These are phyloP conservation scores for Kodamaea laetipori DNA, from an alignment of 805 yeast genomes.

Conservation along the genomic window DNA sequence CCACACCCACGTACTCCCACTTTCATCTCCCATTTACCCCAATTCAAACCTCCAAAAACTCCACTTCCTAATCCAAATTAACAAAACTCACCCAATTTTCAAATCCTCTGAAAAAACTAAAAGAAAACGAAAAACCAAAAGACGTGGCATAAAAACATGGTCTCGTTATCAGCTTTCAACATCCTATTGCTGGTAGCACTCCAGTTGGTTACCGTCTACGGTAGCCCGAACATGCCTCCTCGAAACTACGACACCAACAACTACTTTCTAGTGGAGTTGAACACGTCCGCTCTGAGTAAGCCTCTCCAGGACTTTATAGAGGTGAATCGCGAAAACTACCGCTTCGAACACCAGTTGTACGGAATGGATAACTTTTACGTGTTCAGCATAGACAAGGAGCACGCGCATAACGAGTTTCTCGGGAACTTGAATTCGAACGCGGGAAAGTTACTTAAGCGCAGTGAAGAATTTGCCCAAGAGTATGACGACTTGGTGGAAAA, in stretches of 20 bases:
- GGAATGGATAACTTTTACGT: constrained; percentile 66
- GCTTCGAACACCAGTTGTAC: constrained; percentile 64
- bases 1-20: no score
- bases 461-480: constrained; percentile 25
- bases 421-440: constrained; percentile 38
- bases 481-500: constrained; percentile 27
- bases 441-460: constrained; percentile 30
- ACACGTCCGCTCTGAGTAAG: constrained; percentile 26
- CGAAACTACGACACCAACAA: constrained; percentile 52
- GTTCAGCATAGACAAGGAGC: constrained; percentile 54
- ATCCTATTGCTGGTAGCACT: constrained; percentile 7
- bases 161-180: constrained; percentile 4
- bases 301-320: constrained; percentile 38
- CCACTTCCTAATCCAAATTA: no score
- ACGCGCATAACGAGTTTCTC: constrained; percentile 34
- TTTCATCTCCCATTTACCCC: no score
- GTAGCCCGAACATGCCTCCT: not conserved
- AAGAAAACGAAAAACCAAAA: constrained; percentile 2
- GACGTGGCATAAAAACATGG: constrained; percentile 9
- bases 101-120: not conserved
- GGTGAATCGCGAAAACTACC: constrained; percentile 36
- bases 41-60: no score
- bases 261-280: constrained; percentile 66
- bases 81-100: no score
- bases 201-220: constrained; percentile 1